Evolutionary conservation across 306 rosid species (phyloP).

Genomic region (Lathyrus aphaca): DNA sequence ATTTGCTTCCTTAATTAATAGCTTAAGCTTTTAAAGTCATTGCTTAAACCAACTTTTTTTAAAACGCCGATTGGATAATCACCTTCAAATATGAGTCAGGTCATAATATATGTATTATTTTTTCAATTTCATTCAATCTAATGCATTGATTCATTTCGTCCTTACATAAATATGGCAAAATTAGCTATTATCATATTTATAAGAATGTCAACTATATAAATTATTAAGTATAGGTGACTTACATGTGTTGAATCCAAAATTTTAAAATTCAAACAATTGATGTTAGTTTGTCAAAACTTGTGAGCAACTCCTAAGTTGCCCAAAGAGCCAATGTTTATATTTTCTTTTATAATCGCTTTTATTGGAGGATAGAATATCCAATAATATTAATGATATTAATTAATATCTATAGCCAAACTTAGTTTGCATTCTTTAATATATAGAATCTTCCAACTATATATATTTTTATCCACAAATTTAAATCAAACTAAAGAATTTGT

Average conservation of each 20-base stretch:
- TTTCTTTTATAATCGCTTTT: not conserved
- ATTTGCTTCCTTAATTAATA: not conserved
- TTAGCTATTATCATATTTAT: not conserved
- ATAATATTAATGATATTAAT: too few species aligned
- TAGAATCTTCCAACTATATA: too few species aligned
- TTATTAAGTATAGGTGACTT: not conserved
- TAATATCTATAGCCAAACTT: too few species aligned
- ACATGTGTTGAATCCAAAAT: not conserved
- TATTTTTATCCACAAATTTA: too few species aligned
- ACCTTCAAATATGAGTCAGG: constrained; percentile 12
- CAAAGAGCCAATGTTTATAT: not conserved
- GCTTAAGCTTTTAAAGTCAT: not conserved
- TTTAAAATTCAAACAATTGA: not conserved
- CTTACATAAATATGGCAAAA: constrained; percentile 20
- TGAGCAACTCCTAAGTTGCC: not conserved
- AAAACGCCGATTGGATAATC: constrained; percentile 11
- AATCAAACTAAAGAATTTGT: too few species aligned
- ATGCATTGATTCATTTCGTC: not conserved
- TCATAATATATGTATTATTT: not conserved
- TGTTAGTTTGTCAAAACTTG: constrained; percentile 4
- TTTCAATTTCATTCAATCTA: not conserved
- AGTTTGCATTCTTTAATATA: too few species aligned
- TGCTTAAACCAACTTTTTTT: not conserved
- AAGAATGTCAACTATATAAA: constrained; percentile 8
- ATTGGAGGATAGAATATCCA: too few species aligned